Evolutionary conservation across 2,329 filamentous ascomycete genomes (phyloP), one percentile per base, ranked within the genome.

Genomic region (Pseudophaeomoniella oleicola): DNA sequence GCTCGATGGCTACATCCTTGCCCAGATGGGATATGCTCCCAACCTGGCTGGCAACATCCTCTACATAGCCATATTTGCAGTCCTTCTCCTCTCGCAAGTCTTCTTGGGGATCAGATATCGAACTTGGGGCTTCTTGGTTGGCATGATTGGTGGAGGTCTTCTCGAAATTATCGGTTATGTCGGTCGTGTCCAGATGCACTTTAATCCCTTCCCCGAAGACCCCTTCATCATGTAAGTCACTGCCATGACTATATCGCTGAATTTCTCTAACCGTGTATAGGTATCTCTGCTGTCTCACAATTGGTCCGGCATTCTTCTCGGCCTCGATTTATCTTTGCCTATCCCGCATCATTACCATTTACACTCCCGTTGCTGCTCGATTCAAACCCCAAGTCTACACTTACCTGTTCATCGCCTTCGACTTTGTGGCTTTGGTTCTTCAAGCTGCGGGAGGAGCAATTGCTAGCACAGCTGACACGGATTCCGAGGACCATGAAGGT

Each of bases 291-390:
- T 47, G 45, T 19, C 39, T 50, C 22, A 50, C 44, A 18, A 42
- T 50, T 15, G 48, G 45, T 5, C 49, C 49, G 3, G 47, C 73
- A 18, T 63, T 78, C 40, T 60, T 77, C 54, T 74, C 72, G 54
- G 71, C 73, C 44, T 67, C 64, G 48, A 69, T 78, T 53, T 79
- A 78, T 58, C 66, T 79, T 16, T 75, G 70, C 3, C 66, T 78
- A 40, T 74, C 75, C 52, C 72, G 76, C 59, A 53, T 72, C 44
- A 62, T 48, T n/a, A 19, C 19, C 5, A 37, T 39, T 18, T 45
- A 42, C 19, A 38, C 37, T 31, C 41, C 41, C 30, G 19, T 17
- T 11, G 27, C 41, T 13, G 19, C 32, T 13, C 38, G 38, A 5
- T 32, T 49, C 2, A 32, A 34, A 30, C 29, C 29, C 14, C 34